A percentile compares a stretch with the other conserved stretches of the same genome.
phyloP scores from a whole-genome alignment of 2,329 filamentous ascomycete species.

The Paracamarosporium sp. region DNA sequence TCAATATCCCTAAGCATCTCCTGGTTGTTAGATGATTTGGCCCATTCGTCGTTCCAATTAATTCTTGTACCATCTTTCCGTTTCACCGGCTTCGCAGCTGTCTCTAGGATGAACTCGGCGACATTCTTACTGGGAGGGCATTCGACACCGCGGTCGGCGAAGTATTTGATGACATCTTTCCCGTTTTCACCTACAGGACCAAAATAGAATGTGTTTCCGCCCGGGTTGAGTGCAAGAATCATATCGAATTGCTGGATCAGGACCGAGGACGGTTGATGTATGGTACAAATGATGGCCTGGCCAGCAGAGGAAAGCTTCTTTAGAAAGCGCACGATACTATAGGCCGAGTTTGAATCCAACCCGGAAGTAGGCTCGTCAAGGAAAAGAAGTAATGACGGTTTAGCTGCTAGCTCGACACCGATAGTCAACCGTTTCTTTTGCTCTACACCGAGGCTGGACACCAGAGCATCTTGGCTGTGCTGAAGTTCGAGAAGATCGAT shows the following conservation, averaged over 20 bases:
- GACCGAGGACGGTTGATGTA: slow-evolving; percentile 74
- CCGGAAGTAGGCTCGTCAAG: slow-evolving; percentile 76
- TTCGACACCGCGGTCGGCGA: slow-evolving; percentile 68
- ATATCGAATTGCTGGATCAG: slow-evolving; percentile 77
- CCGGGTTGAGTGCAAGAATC: slow-evolving; percentile 70
- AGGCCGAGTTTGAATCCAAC: slow-evolving; percentile 73
- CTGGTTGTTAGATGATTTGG: slow-evolving; percentile 66
- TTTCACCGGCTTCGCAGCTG: slow-evolving; percentile 64
- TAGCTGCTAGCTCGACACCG: slow-evolving; percentile 68
- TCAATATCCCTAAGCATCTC: slow-evolving; percentile 70
- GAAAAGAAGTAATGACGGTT: slow-evolving; percentile 72
- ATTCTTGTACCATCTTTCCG: slow-evolving; percentile 62
- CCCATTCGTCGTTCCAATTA: slow-evolving; percentile 80
- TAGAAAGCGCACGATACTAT: slow-evolving; percentile 71
- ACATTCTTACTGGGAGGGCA: slow-evolving; percentile 72
- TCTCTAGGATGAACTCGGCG: slow-evolving; percentile 71
- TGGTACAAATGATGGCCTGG: slow-evolving; percentile 76
- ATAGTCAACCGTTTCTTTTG: slow-evolving; percentile 76
- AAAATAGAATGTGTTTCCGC: slow-evolving; percentile 76
- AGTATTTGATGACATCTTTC: slow-evolving; percentile 70
- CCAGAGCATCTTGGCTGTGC: slow-evolving; percentile 71
- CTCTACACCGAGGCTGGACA: slow-evolving; percentile 70
- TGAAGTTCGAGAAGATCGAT: slow-evolving; percentile 70
- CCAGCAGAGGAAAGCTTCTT: slow-evolving; percentile 71
- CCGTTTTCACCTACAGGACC: slow-evolving; percentile 74